These are phyloP conservation scores for Chaetomium sp. DNA, from an alignment of 2,329 filamentous ascomycete genomes.

Conservation along the genomic window DNA sequence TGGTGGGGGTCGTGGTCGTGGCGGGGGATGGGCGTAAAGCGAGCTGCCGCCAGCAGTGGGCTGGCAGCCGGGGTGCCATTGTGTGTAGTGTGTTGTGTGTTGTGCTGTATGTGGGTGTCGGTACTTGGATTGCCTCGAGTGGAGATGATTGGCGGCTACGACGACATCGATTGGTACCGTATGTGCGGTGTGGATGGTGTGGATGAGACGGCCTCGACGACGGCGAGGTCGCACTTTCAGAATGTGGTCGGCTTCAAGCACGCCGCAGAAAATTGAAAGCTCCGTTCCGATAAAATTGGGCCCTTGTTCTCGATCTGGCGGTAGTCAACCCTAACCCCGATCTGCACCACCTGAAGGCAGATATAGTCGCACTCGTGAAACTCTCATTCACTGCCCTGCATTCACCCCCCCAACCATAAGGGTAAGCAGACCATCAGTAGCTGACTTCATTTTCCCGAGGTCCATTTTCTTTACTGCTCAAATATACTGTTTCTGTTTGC, in stretches of 20 bases:
- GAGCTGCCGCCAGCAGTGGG: conserved; percentile 39
- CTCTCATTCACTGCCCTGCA: background rate
- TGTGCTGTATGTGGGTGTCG: conserved; percentile 4
- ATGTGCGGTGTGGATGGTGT: conserved; percentile 12
- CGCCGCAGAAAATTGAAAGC: conserved; percentile 34
- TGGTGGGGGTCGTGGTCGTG: conserved; percentile 27
- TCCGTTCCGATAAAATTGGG: conserved; percentile 19
- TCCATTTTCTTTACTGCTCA: background rate
- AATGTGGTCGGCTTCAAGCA: conserved; percentile 13
- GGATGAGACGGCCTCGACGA: conserved; percentile 27
- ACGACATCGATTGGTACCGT: conserved; percentile 21
- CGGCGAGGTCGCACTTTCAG: conserved; percentile 27
- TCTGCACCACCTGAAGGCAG: background rate
- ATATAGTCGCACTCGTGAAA: background rate
- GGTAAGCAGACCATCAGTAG: background rate
- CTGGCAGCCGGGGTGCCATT: conserved; percentile 42
- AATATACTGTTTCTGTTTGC: conserved; percentile 24
- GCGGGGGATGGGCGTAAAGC: conserved; percentile 17
- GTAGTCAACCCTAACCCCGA: background rate
- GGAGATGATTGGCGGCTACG: conserved; percentile 4
- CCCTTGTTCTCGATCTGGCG: background rate
- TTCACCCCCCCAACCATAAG: background rate
- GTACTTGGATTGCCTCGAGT: background rate
- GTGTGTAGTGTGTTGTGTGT: conserved; percentile 10
- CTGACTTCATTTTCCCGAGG: background rate